Base-by-base conservation (phyloP, 768 basidiomycete genomes). In the Russula sp. region DNA sequence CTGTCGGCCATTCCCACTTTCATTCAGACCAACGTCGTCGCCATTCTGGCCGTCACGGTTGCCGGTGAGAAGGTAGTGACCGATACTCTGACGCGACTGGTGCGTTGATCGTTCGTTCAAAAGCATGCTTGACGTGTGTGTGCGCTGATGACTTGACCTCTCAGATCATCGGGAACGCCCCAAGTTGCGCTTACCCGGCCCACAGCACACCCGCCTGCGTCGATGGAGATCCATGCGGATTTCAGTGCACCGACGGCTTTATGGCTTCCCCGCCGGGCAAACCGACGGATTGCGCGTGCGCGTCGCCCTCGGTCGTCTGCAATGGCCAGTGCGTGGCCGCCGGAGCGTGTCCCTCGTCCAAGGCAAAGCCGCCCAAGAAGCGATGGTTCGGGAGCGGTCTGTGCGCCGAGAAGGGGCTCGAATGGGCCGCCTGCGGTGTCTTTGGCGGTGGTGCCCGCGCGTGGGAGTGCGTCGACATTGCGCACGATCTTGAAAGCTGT, bases 401-500 rank as follows among this genome's bases (percentile, higher is more conserved):
- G 10, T 67, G 66, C 51, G 5, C 20, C 0, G 48, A 61, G 20
- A 49, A 16, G 45, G 69, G 64, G 7, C 60, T 20, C 2, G 79
- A 77, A 4, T 68, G 71, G 58, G 73, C 73, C 0, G 75, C 78
- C 2, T 83, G 82, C 59, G 77, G 77, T 7, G 71, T 81, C 55
- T 74, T 71, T 29, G 76, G 78, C 18, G 70, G 76, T 13, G 67
- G 68, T 16, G 61, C 69, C 13, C 69, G 72, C 2, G 74, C 77
- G 3, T 81, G 78, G 77, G 81, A 83, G 61, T 82, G 81, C 60
- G 65, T 83, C 48, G 69, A 82, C 65, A 79, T 76, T 1, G 72
- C 70, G 60, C 71, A 67, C 43, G 79, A 82, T 43, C 73, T 83
- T 8, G 81, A 81, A 69, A 81, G 80, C 70, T 83, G 81, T 82